phyloP scores from a whole-genome alignment of 2,329 filamentous ascomycete species.

The Claviceps fusiformis region DNA sequence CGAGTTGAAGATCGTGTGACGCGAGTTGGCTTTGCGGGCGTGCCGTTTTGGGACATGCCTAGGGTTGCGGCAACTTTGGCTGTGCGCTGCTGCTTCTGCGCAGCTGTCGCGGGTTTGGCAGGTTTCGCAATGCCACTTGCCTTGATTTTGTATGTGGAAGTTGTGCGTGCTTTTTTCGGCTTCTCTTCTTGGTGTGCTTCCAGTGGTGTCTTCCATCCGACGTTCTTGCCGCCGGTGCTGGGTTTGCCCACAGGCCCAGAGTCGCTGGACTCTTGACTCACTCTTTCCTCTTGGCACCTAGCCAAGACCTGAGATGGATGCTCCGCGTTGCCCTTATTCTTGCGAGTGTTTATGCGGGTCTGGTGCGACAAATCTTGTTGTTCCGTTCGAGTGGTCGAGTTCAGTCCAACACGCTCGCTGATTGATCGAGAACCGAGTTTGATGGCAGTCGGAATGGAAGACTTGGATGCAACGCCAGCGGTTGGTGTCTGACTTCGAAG shows the following conservation, averaged over 20 bases:
- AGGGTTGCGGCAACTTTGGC: constrained; percentile 18
- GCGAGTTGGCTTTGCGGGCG: constrained; percentile 19
- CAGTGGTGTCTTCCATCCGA: constrained; percentile 22
- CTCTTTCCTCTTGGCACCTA: constrained; percentile 14
- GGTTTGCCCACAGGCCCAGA: constrained; percentile 1
- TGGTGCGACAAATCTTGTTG: constrained; percentile 20
- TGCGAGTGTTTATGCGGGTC: constrained; percentile 22
- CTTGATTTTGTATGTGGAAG: constrained; percentile 8
- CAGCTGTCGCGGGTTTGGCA: constrained; percentile 6
- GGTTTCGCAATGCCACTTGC: constrained; percentile 18
- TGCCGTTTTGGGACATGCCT: constrained; percentile 21
- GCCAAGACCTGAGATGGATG: constrained; percentile 22
- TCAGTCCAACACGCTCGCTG: constrained; percentile 11
- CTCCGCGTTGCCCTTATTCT: constrained; percentile 22
- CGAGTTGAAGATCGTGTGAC: constrained; percentile 16
- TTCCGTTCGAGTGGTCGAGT: constrained; percentile 11
- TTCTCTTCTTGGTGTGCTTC: constrained; percentile 15
- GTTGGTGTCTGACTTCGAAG: constrained; percentile 13
- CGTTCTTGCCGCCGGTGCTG: constrained; percentile 15
- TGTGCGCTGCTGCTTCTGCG: constrained; percentile 15
- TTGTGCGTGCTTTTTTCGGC: constrained; percentile 12
- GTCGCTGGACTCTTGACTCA: background rate
- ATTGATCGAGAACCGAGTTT: constrained; percentile 16
- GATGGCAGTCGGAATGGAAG: constrained; percentile 22
- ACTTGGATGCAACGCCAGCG: constrained; percentile 12